These are phyloP conservation scores for Pythium vanterpoolii DNA, from an alignment of 352 stramenopile species.

Conservation along the genomic window DNA sequence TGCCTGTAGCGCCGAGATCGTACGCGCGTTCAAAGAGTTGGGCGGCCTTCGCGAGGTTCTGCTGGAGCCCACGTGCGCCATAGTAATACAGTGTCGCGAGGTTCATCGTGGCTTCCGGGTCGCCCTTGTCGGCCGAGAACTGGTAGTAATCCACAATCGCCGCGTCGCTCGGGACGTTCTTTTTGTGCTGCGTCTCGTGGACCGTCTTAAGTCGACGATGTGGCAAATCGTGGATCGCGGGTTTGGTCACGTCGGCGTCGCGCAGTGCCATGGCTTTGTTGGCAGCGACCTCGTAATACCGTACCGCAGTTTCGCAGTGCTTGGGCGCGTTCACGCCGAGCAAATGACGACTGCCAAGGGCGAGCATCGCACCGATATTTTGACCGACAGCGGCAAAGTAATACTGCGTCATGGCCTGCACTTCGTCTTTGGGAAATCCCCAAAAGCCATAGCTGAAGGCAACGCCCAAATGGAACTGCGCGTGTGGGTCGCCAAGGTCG, in stretches of 20 bases:
- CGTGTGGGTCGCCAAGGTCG: slow-evolving; percentile 47
- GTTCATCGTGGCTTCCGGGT: slow-evolving; percentile 77
- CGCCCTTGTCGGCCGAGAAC: slow-evolving; percentile 86
- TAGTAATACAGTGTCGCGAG: slow-evolving; percentile 87
- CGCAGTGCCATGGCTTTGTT: slow-evolving; percentile 71
- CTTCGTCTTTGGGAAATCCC: slow-evolving; percentile 62
- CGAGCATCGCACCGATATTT: slow-evolving; percentile 61
- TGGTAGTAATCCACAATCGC: slow-evolving; percentile 90
- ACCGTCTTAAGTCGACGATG: slow-evolving; percentile 73
- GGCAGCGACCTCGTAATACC: slow-evolving; percentile 87
- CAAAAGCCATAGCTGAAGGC: slow-evolving; percentile 80
- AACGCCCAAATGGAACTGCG: slow-evolving; percentile 86
- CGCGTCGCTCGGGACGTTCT: slow-evolving; percentile 66
- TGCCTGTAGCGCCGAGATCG: slow-evolving; percentile 61
- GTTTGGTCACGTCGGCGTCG: slow-evolving; percentile 49
- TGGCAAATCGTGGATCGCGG: slow-evolving; percentile 68
- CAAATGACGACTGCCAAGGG: slow-evolving; percentile 76
- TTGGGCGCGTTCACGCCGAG: slow-evolving; percentile 68
- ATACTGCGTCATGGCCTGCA: slow-evolving; percentile 66
- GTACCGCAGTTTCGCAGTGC: slow-evolving; percentile 80
- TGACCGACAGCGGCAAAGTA: slow-evolving; percentile 83
- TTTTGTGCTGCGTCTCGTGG: slow-evolving; percentile 75
- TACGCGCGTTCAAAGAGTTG: slow-evolving; percentile 74
- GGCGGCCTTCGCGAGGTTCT: slow-evolving; percentile 65
- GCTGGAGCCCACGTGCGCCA: slow-evolving; percentile 60